phyloP scores from a whole-genome alignment of 2,329 filamentous ascomycete species.

The Claviceps sp. region DNA sequence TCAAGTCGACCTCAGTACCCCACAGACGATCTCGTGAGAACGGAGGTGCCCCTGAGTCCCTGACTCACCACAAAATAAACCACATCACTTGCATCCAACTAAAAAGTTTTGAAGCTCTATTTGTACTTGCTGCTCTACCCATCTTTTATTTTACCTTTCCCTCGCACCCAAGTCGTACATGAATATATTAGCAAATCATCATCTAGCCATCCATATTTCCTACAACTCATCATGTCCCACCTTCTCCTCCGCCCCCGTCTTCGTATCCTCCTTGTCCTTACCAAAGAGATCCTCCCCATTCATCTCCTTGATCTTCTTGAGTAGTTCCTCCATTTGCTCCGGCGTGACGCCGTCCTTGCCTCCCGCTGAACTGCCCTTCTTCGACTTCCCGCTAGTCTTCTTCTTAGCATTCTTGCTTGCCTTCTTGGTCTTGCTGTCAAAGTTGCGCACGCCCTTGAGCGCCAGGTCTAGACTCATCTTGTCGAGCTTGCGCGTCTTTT shows the following conservation, averaged over 20 bases:
- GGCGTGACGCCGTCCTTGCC: constrained; percentile 25
- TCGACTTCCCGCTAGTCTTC: constrained; percentile 24
- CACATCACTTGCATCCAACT: no score
- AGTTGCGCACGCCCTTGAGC: constrained; percentile 48
- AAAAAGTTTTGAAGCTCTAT: constrained; percentile 1
- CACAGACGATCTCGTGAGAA: no score
- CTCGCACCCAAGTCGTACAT: background rate
- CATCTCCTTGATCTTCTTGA: constrained; percentile 21
- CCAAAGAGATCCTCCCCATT: constrained; percentile 15
- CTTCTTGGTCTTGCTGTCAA: constrained; percentile 27
- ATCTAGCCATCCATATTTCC: background rate
- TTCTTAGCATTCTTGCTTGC: constrained; percentile 21
- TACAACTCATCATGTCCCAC: constrained; percentile 23
- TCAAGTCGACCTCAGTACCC: no score
- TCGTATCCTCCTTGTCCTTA: constrained; percentile 12
- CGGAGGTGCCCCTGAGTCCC: no score
- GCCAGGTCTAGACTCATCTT: constrained; percentile 57
- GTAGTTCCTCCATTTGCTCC: constrained; percentile 30
- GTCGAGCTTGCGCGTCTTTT: constrained; percentile 57
- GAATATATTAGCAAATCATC: constrained; percentile 1
- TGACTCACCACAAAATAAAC: no score
- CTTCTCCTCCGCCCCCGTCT: constrained; percentile 7
- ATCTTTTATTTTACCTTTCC: background rate
- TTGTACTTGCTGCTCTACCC: background rate
- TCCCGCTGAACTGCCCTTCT: constrained; percentile 21